Conservation (phyloP, 108 stramenopile species). For the Seminavis robusta region DNA sequence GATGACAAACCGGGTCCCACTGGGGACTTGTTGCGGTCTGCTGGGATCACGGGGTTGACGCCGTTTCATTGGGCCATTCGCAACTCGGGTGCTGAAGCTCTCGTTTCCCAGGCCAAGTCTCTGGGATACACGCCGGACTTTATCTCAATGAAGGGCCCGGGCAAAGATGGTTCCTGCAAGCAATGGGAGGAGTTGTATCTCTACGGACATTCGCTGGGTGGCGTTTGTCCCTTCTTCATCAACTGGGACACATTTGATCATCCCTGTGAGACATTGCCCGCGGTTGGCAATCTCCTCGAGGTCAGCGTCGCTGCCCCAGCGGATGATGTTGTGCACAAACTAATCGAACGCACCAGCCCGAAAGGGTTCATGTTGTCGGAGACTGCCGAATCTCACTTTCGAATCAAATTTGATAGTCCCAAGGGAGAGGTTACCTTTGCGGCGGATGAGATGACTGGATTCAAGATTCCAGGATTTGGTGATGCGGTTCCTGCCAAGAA, state of each 20-base stretch:
- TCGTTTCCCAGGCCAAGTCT: too few species aligned
- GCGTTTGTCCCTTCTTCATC: conserved; percentile 15
- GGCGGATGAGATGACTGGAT: conserved; percentile 4
- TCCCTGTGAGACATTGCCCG: conserved; percentile 9
- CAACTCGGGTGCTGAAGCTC: too few species aligned
- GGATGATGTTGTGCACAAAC: conserved; percentile 21
- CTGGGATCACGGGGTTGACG: conserved; percentile 1
- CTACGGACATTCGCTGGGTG: conserved; percentile 25
- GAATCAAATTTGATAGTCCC: conserved; percentile 16
- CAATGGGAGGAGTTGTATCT: conserved; percentile 21
- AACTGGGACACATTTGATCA: conserved; percentile 16
- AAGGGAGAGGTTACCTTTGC: conserved; percentile 15
- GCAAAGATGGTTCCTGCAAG: conserved; percentile 9
- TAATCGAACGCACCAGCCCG: conserved; percentile 5
- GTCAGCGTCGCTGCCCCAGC: conserved; percentile 4
- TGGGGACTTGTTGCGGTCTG: conserved; percentile 2
- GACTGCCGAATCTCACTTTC: conserved; percentile 22
- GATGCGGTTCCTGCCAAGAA: too few species aligned
- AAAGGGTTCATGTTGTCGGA: conserved; percentile 15
- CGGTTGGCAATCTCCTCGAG: conserved; percentile 2
- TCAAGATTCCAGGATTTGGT: conserved; percentile 18
- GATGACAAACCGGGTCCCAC: conserved; percentile 16
- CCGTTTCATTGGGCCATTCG: conserved; percentile 30
- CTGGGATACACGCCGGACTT: conserved; percentile 27
- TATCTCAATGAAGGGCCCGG: conserved; percentile 17